Evolutionary conservation across 1,284 basidiomycete genomes (phyloP).

Genomic region (Lignosus rhinocerotis): DNA sequence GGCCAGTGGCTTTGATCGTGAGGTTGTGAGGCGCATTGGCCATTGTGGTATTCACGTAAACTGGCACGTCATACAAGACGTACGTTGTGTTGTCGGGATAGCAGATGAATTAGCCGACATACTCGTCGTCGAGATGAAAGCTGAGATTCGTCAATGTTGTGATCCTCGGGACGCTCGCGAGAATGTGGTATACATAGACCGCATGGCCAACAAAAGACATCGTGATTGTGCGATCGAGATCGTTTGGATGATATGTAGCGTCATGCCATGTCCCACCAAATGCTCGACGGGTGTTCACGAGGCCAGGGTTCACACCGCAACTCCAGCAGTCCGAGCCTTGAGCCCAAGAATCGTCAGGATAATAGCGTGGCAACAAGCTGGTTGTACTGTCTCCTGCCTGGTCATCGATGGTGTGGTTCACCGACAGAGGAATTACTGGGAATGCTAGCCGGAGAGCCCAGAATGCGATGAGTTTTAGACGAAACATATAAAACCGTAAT

Average conservation of each 20-base stretch:
- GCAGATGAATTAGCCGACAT: conserved; percentile 3
- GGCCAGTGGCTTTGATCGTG: neutral
- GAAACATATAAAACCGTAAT: neutral
- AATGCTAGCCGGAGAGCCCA: neutral
- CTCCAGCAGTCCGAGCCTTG: neutral
- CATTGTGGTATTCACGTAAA: conserved; percentile 6
- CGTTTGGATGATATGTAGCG: neutral
- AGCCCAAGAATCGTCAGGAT: conserved; percentile 5
- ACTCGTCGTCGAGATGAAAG: conserved; percentile 7
- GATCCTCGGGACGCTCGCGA: neutral
- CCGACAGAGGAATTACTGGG: neutral
- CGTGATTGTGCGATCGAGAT: neutral
- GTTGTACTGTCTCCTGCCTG: conserved; percentile 6
- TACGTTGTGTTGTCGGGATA: neutral
- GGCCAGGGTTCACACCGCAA: conserved; percentile 3
- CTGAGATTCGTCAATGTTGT: conserved; percentile 1
- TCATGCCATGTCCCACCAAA: conserved; percentile 18
- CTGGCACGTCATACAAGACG: conserved; percentile 8
- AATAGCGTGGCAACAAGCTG: conserved; percentile 4
- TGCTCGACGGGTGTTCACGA: neutral
- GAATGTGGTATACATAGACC: conserved; percentile 14
- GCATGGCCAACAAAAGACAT: conserved; percentile 12
- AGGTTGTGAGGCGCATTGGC: conserved; percentile 4
- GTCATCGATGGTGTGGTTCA: conserved; percentile 20
- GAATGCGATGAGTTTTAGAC: neutral